These are phyloP conservation scores for Akanthomyces uredinophilus DNA, from an alignment of 2,329 filamentous ascomycete species.

Conservation along the genomic window DNA sequence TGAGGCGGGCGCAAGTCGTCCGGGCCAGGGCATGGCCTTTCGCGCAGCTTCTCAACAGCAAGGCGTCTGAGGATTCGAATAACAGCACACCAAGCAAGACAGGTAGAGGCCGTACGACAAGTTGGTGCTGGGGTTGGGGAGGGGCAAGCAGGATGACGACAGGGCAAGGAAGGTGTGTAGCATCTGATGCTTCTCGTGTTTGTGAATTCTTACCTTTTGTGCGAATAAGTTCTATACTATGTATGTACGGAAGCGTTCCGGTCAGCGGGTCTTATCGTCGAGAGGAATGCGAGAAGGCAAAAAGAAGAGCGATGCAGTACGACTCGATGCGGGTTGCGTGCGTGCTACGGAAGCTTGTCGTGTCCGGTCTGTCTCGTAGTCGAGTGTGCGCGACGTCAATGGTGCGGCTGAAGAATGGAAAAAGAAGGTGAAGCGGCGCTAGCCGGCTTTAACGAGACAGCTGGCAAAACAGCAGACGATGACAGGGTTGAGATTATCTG, in stretches of 20 bases:
- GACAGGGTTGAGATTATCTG: background rate
- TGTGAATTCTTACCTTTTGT: slow-evolving; percentile 1
- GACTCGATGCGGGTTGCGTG: background rate
- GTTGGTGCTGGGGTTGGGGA: background rate
- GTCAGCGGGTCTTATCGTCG: slow-evolving; percentile 1
- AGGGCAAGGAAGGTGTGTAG: background rate
- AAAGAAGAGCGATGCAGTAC: background rate
- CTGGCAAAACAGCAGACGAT: background rate
- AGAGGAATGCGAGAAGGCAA: background rate
- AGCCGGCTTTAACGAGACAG: slow-evolving; percentile 6
- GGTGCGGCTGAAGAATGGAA: slow-evolving; percentile 3
- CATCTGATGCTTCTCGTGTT: background rate
- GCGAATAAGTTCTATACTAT: background rate
- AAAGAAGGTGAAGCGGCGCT: slow-evolving; percentile 3
- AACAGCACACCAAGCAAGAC: background rate
- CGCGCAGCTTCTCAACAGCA: slow-evolving; percentile 2
- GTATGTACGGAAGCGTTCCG: slow-evolving; percentile 6
- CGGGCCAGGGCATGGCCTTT: background rate
- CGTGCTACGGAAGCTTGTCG: background rate
- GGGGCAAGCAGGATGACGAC: background rate
- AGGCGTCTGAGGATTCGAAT: background rate
- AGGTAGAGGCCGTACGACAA: background rate
- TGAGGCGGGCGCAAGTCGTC: background rate
- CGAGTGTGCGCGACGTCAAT: background rate
- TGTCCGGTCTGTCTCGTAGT: background rate